Percentiles rank a stretch among this genome's conserved stretches.
Conservation (phyloP, 257 asterid species). For the Solanum chaucha region DNA sequence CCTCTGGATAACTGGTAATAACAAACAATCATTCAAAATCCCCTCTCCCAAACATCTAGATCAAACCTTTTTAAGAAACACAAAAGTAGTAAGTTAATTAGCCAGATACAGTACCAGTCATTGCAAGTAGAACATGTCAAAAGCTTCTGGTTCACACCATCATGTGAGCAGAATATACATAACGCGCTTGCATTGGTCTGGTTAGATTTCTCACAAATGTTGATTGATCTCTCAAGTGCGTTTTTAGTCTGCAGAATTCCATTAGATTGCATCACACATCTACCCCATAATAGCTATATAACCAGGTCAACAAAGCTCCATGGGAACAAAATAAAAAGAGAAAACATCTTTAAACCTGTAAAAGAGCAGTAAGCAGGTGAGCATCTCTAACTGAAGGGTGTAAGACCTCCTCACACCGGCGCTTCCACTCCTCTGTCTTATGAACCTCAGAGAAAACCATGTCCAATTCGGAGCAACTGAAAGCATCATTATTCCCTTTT, state of each 20-base stretch:
- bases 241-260: constrained; percentile 35
- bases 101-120: constrained; percentile 37
- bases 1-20: background rate
- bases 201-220: constrained; percentile 27
- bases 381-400: constrained; percentile 35
- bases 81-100: background rate
- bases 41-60: background rate
- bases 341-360: constrained; percentile 33
- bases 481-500: constrained; percentile 54
- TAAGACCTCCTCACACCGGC: constrained; percentile 33
- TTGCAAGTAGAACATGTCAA: constrained; percentile 56
- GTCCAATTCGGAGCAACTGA: constrained; percentile 61
- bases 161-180: constrained; percentile 34
- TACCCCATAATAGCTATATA: background rate
- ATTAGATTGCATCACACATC: background rate
- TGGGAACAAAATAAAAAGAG: background rate
- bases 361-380: constrained; percentile 32
- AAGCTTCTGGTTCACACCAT: constrained; percentile 31
- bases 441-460: constrained; percentile 49
- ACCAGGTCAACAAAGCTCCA: background rate
- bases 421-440: constrained; percentile 55
- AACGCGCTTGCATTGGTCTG: constrained; percentile 12
- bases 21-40: background rate
- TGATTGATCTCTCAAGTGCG: constrained; percentile 44
- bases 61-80: background rate